Evolutionary conservation across 2,329 filamentous ascomycete genomes (phyloP).

Genomic region (Penicillium sp.): DNA sequence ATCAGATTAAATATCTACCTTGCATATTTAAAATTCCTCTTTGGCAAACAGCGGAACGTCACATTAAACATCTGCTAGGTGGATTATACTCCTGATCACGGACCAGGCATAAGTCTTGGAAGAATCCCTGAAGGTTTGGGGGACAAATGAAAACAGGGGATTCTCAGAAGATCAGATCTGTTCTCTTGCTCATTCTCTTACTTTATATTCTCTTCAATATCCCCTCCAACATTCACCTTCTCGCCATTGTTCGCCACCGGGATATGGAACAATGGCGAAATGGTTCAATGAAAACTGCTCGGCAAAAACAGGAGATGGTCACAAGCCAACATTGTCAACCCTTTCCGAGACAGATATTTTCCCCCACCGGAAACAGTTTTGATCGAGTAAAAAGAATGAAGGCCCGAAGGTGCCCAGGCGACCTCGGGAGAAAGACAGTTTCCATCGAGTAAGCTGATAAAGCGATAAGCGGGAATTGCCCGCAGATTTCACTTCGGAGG

Average conservation of each 20-base stretch:
- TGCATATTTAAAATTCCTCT: neutral
- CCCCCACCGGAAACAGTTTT: conserved; percentile 17
- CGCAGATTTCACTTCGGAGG: neutral
- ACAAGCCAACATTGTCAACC: neutral
- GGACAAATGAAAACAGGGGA: neutral
- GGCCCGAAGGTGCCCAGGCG: neutral
- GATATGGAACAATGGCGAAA: neutral
- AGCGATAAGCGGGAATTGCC: conserved; percentile 13
- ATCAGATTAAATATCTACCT: neutral
- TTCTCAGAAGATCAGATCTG: neutral
- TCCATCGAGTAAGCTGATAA: conserved; percentile 16
- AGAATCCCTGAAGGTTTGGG: neutral
- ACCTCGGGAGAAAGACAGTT: neutral
- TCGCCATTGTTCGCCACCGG: neutral
- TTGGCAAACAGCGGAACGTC: conserved; percentile 32
- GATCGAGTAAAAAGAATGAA: conserved; percentile 29
- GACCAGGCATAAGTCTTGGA: neutral
- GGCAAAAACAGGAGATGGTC: neutral
- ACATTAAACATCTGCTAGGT: conserved; percentile 9
- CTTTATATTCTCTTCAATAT: neutral
- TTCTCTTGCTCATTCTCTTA: neutral
- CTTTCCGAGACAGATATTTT: neutral
- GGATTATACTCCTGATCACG: neutral
- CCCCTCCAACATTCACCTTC: neutral
- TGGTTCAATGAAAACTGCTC: neutral